Evolutionary conservation across 257 asterid species (phyloP).

Genomic region (Solanum phureja): DNA sequence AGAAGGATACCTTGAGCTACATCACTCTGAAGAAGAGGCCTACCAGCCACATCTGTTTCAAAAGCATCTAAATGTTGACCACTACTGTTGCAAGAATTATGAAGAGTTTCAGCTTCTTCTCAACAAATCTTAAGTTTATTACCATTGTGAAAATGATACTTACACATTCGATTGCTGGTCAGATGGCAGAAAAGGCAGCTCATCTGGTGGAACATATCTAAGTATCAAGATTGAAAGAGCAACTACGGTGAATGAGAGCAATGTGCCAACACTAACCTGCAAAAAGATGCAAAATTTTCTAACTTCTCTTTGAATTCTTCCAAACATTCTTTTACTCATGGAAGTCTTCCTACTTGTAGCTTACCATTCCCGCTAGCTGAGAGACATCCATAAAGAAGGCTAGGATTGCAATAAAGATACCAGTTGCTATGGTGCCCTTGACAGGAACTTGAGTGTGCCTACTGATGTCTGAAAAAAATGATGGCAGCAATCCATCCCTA

Average conservation of each 20-base stretch:
- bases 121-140: not conserved
- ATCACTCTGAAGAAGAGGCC: slow-evolving; percentile 13
- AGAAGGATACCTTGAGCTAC: slow-evolving; percentile 12
- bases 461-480: slow-evolving; percentile 27
- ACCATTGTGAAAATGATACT: not conserved
- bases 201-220: slow-evolving; percentile 26
- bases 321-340: not conserved
- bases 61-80: not conserved
- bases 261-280: slow-evolving; percentile 39
- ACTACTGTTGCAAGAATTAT: not conserved
- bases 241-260: slow-evolving; percentile 26
- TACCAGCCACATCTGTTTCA: not conserved
- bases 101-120: not conserved
- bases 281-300: not conserved
- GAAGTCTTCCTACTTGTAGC: not conserved
- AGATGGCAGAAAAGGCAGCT: not conserved
- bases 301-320: not conserved
- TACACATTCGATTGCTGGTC: not conserved
- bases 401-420: slow-evolving; percentile 19
- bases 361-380: slow-evolving; percentile 33
- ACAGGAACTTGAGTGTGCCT: slow-evolving; percentile 27
- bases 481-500: slow-evolving; percentile 34
- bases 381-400: slow-evolving; percentile 35
- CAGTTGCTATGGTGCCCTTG: slow-evolving; percentile 26
- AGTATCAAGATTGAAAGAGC: slow-evolving; percentile 27